Conservation (phyloP, 1,139 yeast species). For the Nakaseomyces bracarensis region DNA sequence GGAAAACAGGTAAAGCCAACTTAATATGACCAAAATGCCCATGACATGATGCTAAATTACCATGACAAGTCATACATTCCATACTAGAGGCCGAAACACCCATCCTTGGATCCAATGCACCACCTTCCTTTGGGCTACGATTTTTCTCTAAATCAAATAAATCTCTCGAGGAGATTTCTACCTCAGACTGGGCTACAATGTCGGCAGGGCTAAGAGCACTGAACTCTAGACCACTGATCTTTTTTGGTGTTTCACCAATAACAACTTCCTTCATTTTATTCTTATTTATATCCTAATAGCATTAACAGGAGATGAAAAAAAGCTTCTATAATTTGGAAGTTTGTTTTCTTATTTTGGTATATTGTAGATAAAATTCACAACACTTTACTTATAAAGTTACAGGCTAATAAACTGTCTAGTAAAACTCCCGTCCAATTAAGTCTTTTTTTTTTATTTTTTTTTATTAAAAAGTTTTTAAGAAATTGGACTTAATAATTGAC, state of each 20-base stretch:
- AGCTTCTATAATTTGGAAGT: not conserved
- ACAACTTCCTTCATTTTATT: slow-evolving; percentile 35
- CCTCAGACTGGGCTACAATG: slow-evolving; percentile 88
- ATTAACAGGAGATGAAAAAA: not conserved
- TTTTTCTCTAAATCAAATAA: slow-evolving; percentile 85
- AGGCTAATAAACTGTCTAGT: too few relatives aligned
- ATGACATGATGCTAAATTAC: slow-evolving; percentile 87
- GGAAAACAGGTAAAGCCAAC: slow-evolving; percentile 91
- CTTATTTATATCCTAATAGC: not conserved
- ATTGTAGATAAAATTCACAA: too few relatives aligned
- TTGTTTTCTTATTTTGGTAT: too few relatives aligned
- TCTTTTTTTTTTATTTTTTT: too few relatives aligned
- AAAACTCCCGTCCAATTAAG: too few relatives aligned
- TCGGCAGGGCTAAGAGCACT: slow-evolving; percentile 88
- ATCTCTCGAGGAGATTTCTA: slow-evolving; percentile 86
- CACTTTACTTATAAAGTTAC: too few relatives aligned
- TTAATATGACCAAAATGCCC: slow-evolving; percentile 97
- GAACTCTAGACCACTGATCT: slow-evolving; percentile 84
- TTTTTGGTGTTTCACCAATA: slow-evolving; percentile 75
- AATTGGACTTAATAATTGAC: too few relatives aligned
- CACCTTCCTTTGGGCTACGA: slow-evolving; percentile 66
- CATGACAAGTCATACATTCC: slow-evolving; percentile 88
- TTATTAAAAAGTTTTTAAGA: too few relatives aligned
- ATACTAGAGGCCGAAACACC: slow-evolving; percentile 83
- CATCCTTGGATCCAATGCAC: slow-evolving; percentile 89